Evolutionary conservation across 805 yeast genomes (phyloP).

Genomic region (Wickerhamiella azymoides): DNA sequence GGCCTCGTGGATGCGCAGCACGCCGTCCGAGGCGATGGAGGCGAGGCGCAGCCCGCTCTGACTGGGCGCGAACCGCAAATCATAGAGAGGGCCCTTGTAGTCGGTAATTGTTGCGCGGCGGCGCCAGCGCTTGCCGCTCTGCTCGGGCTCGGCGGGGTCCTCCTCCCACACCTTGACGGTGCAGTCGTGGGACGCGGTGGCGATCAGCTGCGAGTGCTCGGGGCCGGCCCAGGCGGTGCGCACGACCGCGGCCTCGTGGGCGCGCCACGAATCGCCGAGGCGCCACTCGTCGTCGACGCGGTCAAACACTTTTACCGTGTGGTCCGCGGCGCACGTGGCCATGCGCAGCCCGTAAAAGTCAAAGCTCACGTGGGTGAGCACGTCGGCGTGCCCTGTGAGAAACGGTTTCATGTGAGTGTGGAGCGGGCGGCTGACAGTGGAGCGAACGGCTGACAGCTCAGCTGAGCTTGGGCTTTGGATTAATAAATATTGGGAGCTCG

Average conservation of each 20-base stretch:
- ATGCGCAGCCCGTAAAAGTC: constrained; percentile 81
- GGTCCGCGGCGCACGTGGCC: constrained; percentile 93
- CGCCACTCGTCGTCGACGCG: constrained; percentile 57
- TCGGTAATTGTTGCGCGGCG: constrained; percentile 67
- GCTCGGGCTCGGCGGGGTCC: constrained; percentile 56
- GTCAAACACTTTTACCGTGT: constrained; percentile 80
- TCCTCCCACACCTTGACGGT: constrained; percentile 89
- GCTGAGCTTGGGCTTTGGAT: too few species aligned
- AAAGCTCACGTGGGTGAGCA: constrained; percentile 78
- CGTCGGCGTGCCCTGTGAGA: constrained; percentile 83
- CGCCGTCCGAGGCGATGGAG: constrained; percentile 81
- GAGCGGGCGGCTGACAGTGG: too few species aligned
- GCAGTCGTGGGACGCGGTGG: constrained; percentile 81
- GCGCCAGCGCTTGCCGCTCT: constrained; percentile 76
- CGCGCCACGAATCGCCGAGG: constrained; percentile 81
- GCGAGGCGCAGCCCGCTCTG: constrained; percentile 73
- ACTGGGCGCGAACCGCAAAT: constrained; percentile 77
- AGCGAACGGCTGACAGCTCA: too few species aligned
- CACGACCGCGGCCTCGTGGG: constrained; percentile 81
- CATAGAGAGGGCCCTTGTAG: constrained; percentile 77
- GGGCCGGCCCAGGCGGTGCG: constrained; percentile 89
- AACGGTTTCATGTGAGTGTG: constrained; percentile 44
- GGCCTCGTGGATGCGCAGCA: constrained; percentile 72
- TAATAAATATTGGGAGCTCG: not conserved
- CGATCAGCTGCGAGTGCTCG: constrained; percentile 75